A percentile compares a stretch with the other conserved stretches of the same genome.
These are phyloP conservation scores for Clohesyomyces aquaticus DNA, from an alignment of 495 filamentous ascomycete genomes.

Conservation along the genomic window DNA sequence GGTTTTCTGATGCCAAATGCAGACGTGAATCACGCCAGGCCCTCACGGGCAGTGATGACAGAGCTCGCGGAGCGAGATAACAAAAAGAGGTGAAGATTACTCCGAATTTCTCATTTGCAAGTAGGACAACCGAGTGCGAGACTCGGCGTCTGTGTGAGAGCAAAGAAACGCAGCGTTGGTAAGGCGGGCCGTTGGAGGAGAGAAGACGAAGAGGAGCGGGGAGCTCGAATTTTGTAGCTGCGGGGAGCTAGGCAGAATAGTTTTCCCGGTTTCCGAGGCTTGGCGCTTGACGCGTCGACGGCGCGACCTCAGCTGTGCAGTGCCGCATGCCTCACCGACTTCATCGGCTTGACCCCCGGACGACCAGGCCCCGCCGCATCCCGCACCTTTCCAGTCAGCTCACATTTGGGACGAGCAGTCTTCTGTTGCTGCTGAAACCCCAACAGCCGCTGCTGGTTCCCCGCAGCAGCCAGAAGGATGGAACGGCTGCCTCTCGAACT, in stretches of 20 bases:
- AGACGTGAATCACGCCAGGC: slow-evolving; percentile 91
- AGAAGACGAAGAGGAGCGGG: slow-evolving; percentile 36
- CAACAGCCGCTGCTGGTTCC: neutral
- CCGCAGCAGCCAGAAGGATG: neutral
- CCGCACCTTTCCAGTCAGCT: no score
- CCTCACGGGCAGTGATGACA: slow-evolving; percentile 77
- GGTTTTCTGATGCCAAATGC: slow-evolving; percentile 98
- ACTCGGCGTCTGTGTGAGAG: slow-evolving; percentile 76
- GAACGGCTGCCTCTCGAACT: neutral
- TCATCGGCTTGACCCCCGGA: no score
- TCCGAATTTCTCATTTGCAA: slow-evolving; percentile 99
- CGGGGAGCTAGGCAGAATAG: slow-evolving; percentile 18
- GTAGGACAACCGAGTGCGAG: slow-evolving; percentile 38
- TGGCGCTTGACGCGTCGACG: neutral
- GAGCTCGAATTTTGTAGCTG: slow-evolving; percentile 31
- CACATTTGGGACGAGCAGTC: neutral
- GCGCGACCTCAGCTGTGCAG: neutral
- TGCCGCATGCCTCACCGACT: neutral
- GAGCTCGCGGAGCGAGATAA: slow-evolving; percentile 52
- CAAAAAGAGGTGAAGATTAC: slow-evolving; percentile 80
- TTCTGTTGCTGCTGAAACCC: neutral
- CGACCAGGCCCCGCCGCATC: no score
- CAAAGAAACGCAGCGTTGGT: slow-evolving; percentile 99
- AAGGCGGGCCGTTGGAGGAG: slow-evolving; percentile 80
- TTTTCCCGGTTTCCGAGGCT: no score